Evolutionary conservation across 164 flowering plant species (phyloP).

Genomic region (Pachysandra terminalis): DNA sequence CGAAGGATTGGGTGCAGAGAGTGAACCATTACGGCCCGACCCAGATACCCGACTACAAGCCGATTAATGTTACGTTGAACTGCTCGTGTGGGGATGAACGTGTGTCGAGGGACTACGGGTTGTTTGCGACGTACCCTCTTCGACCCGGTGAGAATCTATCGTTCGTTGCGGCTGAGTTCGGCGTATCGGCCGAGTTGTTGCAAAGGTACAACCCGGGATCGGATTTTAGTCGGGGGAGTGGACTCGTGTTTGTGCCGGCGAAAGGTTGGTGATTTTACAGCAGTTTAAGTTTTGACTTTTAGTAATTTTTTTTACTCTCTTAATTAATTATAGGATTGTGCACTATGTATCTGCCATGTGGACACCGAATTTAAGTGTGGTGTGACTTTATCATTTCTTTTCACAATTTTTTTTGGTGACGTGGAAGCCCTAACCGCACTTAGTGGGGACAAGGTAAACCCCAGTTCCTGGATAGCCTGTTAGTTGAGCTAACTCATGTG

Average conservation of each 20-base stretch:
- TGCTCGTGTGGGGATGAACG: slow-evolving; percentile 40
- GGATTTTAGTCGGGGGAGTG: slow-evolving; percentile 29
- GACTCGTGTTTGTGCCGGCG: slow-evolving; percentile 36
- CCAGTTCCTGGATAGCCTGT: no score
- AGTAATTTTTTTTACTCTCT: neutral
- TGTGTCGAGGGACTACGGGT: slow-evolving; percentile 34
- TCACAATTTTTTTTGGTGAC: no score
- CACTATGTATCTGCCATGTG: no score
- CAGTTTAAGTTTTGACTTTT: neutral
- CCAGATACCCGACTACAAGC: slow-evolving; percentile 20
- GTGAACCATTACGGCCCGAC: slow-evolving; percentile 23
- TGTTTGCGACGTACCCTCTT: slow-evolving; percentile 44
- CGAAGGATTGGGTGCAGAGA: slow-evolving; percentile 28
- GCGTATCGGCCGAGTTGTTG: slow-evolving; percentile 26
- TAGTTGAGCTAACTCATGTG: no score
- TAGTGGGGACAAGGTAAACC: no score
- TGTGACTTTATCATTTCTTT: no score
- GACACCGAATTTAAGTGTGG: no score
- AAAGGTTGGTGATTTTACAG: slow-evolving; percentile 28
- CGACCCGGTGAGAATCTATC: slow-evolving; percentile 27
- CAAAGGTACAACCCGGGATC: slow-evolving; percentile 25
- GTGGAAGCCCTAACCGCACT: no score
- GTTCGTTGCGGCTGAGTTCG: slow-evolving; percentile 19
- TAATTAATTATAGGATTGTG: neutral
- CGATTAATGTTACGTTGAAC: slow-evolving; percentile 37